Evolutionary conservation across 345 rosid genomes (phyloP), one percentile per base, ranked within the genome.

Genomic region (Eutrema yunnanense): DNA sequence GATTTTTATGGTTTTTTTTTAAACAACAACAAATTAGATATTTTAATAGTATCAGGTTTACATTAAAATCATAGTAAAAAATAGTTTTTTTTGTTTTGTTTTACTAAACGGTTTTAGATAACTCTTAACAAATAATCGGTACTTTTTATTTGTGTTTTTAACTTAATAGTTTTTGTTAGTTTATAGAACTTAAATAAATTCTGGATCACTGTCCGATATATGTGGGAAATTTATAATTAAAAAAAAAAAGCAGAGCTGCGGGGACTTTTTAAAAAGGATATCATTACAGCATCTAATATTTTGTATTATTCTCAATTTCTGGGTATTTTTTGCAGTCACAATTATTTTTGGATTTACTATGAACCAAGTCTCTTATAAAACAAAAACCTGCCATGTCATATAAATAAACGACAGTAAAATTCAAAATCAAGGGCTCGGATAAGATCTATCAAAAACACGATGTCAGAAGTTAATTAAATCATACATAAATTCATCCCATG

Each of bases 361-460:
- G 70, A 62, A 46, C 65, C 74, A 46, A 41, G 51, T 75, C 71
- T 47, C 65, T 55, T 62, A 44, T 38, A 75, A 69, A 62, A 62
- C 57, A 62, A 75, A 69, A 60, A 53, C 4, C 16, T 32, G 42
- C 13, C 57, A 65, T 75, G 64, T 27, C 65, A 76, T 48, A 47
- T 54, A 43, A 19, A 75, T 22, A 43, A 70, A 73, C 12, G 82
- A 84, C 90, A 50, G 9, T 65, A 61, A 42, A 51, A 19, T 74
- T 86, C 80, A 72, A 79, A 83, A 81, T 59, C 65, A 68, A 74
- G 65, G 91, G 87, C 82, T 61, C 2, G 22, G 84, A 88, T 86
- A 52, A 44, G 26, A 69, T 75, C 70, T 56, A 33, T 63, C 67
- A n/a, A 32, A 41, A 33, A 27, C 43, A 38, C 26, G 14, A 63